These are phyloP conservation scores for Sporothrix globosa DNA, from an alignment of 2,329 filamentous ascomycete species.

Conservation along the genomic window DNA sequence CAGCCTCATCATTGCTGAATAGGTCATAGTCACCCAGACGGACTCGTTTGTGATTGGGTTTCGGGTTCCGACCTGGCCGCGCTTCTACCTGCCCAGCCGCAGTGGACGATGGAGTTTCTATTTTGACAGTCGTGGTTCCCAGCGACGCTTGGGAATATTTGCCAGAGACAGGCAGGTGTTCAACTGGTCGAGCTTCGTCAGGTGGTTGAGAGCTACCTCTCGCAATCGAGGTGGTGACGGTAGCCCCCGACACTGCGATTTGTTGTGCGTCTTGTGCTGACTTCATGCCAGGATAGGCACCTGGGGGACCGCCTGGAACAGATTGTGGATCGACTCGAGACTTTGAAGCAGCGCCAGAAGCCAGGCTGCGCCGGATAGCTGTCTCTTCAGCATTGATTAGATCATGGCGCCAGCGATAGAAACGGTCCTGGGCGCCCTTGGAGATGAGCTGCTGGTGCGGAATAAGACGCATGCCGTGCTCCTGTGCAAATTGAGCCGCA, in stretches of 20 bases:
- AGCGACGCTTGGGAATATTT: not conserved
- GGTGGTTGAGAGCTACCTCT: not conserved
- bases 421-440: constrained; percentile 75
- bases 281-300: not conserved
- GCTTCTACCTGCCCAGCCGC: not conserved
- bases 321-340: not conserved
- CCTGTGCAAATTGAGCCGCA: constrained; percentile 81
- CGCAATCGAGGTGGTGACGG: not conserved
- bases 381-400: constrained; percentile 52
- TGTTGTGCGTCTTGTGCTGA: not conserved
- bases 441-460: constrained; percentile 79
- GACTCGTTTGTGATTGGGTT: constrained; percentile 31
- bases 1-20: constrained; percentile 7
- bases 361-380: constrained; percentile 33
- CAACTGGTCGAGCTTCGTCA: not conserved
- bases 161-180: not conserved
- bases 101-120: not conserved
- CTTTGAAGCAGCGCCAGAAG: not conserved
- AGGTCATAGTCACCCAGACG: constrained; percentile 15
- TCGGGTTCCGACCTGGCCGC: constrained; percentile 2
- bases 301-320: not conserved
- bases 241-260: not conserved
- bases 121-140: not conserved
- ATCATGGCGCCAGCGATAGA: constrained; percentile 75
- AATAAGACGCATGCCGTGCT: constrained; percentile 74